Base-by-base conservation (phyloP, 116 monocot genomes). In the Cymodocea nodosa region DNA sequence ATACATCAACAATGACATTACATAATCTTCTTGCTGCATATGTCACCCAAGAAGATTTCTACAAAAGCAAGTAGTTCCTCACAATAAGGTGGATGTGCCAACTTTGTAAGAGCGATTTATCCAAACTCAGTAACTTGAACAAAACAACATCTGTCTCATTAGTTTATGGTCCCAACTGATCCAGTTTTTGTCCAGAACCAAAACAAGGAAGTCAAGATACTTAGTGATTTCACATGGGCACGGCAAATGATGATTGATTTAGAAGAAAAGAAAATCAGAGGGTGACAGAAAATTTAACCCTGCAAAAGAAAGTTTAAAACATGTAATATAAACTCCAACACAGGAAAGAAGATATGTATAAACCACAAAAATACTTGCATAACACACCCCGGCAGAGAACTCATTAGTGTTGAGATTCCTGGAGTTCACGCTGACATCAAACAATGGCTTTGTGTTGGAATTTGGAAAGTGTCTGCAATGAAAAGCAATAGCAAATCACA, bases 401-500 rank as follows among this genome's bases (percentile, higher is more conserved):
- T 67, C 36, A 36, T 40, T 48, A 34, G 13, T 61, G 52, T 64
- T 54, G 56, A 57, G 66, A 30, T 39, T 59, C 44, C 51, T 50
- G 50, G 64, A 64, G 23, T 23, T 64, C 24, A 50, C 4, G 22
- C 57, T 57, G 35, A 61, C 35, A 61, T 34, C 35, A 7, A 23
- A 15, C 36, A 61, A 17, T 15, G 17, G 36, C 36, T 37, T 37
- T n/a, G 35, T 70, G 61, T 68, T 70, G 79, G 30, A 30, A 30
- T 30, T 30, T 30, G 30, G 59, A 17, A 68, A 75, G 35, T 58
- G 51, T 68, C 80, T 75, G 70, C 77, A 51, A 71, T 66, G 48
- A 72, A 60, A n/a, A 71, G 49, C 36, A 24, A 66, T 7, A 3
- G 16, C 18, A 48, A 39, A 70, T 17, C 40, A 60, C 22, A 34